These are phyloP conservation scores for Oryza glaberrima DNA, from an alignment of 176 grass and related monocot genomes.

Conservation along the genomic window DNA sequence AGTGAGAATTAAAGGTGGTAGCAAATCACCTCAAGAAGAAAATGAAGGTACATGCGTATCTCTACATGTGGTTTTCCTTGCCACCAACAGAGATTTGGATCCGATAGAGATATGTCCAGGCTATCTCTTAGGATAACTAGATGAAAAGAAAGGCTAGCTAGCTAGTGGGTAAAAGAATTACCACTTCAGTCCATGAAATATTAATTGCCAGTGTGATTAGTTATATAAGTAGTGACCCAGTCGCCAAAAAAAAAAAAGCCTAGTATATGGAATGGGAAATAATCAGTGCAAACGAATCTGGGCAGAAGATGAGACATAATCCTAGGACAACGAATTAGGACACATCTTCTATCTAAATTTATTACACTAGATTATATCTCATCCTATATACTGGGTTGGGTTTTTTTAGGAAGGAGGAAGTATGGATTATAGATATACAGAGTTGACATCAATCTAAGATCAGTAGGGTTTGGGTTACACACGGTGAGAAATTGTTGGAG, in stretches of 20 bases:
- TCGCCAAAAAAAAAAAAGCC: no score
- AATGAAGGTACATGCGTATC: not conserved
- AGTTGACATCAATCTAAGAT: no score
- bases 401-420: no score
- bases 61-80: constrained; percentile 18
- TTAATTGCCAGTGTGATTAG: not conserved
- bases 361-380: no score
- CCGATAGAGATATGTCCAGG: not conserved
- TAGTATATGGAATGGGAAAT: no score
- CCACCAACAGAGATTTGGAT: constrained; percentile 13
- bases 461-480: not conserved
- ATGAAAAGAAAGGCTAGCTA: constrained; percentile 1
- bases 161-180: not conserved
- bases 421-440: no score
- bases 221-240: not conserved
- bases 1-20: not conserved
- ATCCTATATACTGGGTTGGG: no score
- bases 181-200: not conserved
- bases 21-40: not conserved
- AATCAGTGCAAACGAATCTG: no score
- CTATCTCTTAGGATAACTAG: not conserved
- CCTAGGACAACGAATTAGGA: no score
- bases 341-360: no score
- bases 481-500: not conserved
- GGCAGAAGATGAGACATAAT: no score